Conservation (phyloP, 1,284 basidiomycete species). For the Pulveroboletus sp. region DNA sequence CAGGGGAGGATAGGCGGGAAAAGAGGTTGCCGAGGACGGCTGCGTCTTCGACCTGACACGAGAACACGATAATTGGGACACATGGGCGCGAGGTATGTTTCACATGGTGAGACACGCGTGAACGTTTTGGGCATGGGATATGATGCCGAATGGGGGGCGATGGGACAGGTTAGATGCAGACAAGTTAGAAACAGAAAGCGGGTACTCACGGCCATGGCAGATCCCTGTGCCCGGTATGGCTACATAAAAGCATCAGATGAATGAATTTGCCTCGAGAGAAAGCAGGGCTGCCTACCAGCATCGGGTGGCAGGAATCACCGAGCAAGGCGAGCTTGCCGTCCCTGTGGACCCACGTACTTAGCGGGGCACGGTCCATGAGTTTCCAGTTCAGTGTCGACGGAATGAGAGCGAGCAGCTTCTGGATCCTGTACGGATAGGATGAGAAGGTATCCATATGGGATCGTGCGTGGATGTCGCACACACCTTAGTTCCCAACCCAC, state of each 20-base stretch:
- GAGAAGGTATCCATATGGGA: slow-evolving; percentile 1
- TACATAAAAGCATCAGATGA: slow-evolving; percentile 26
- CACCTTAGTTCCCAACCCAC: slow-evolving; percentile 51
- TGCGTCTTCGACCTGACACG: slow-evolving; percentile 57
- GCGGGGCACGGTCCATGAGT: slow-evolving; percentile 49
- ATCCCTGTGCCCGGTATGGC: slow-evolving; percentile 70
- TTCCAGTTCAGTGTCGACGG: slow-evolving; percentile 51
- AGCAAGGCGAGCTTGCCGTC: slow-evolving; percentile 49
- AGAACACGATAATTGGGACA: too few relatives aligned
- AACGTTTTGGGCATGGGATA: too few relatives aligned
- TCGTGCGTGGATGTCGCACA: slow-evolving; percentile 16
- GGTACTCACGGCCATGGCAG: slow-evolving; percentile 58
- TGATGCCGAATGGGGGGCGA: too few relatives aligned
- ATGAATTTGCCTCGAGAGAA: not conserved
- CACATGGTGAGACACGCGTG: too few relatives aligned
- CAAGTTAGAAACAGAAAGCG: not conserved
- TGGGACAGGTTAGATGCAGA: not conserved
- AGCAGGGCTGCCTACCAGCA: slow-evolving; percentile 50
- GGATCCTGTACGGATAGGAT: slow-evolving; percentile 38
- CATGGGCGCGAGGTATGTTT: too few relatives aligned
- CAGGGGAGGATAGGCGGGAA: slow-evolving; percentile 39
- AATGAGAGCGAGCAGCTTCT: slow-evolving; percentile 50
- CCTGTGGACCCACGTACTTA: slow-evolving; percentile 53
- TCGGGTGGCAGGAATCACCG: slow-evolving; percentile 63
- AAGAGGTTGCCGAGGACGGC: slow-evolving; percentile 62